Percentiles rank a stretch among this genome's conserved stretches.
Evolutionary conservation across 1,139 yeast species (phyloP).

Genomic region (Saccharomycopsis hybrid): DNA sequence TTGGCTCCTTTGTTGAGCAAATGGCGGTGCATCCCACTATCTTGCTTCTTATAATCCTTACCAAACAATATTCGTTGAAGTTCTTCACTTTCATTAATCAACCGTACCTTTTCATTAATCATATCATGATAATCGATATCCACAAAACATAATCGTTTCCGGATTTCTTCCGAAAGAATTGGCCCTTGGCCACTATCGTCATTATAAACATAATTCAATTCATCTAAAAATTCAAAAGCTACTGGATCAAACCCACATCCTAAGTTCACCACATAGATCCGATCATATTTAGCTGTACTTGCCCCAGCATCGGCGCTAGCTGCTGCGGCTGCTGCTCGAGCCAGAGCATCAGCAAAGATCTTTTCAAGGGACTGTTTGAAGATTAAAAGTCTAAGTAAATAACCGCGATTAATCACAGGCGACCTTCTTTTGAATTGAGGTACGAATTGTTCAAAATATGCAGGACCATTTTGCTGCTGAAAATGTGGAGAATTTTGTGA

Average conservation of each 20-base stretch:
- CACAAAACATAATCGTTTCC: slow-evolving; percentile 38
- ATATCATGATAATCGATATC: slow-evolving; percentile 77
- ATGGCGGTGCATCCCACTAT: too few species aligned
- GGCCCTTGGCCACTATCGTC: slow-evolving; percentile 26
- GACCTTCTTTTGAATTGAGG: slow-evolving; percentile 63
- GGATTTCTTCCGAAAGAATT: too few species aligned
- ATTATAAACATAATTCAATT: too few species aligned
- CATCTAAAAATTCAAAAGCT: slow-evolving; percentile 58
- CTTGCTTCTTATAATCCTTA: too few species aligned
- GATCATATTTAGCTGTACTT: too few species aligned
- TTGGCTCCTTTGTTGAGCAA: too few species aligned
- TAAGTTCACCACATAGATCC: slow-evolving; percentile 45
- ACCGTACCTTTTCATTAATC: slow-evolving; percentile 44
- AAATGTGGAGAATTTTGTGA: slow-evolving; percentile 22
- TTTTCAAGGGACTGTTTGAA: slow-evolving; percentile 47
- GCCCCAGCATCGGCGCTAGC: too few species aligned
- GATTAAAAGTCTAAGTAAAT: slow-evolving; percentile 76
- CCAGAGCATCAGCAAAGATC: slow-evolving; percentile 33
- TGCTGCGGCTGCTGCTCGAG: slow-evolving; percentile 10
- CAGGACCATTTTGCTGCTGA: too few species aligned
- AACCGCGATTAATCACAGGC: slow-evolving; percentile 78
- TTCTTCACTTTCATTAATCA: slow-evolving; percentile 41
- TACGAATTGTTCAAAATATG: slow-evolving; percentile 66
- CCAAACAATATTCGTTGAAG: slow-evolving; percentile 42
- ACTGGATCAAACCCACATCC: slow-evolving; percentile 83